Evolutionary conservation across 495 filamentous ascomycete species (phyloP).

Genomic region (Hyaloscypha variabilis): DNA sequence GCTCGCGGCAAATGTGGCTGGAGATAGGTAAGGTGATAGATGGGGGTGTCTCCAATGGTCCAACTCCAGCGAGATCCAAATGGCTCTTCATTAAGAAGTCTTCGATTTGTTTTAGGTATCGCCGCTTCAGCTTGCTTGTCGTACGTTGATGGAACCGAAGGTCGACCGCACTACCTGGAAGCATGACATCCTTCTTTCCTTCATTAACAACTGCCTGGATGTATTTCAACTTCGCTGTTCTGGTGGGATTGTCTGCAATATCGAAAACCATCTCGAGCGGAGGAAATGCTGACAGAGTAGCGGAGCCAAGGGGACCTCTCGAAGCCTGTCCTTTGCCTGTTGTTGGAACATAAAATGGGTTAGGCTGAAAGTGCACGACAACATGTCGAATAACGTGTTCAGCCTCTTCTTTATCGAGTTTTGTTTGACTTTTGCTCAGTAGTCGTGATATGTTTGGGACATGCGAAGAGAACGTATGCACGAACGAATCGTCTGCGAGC

Average conservation of each 20-base stretch:
- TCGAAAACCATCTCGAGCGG: constrained; percentile 30
- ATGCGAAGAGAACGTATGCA: constrained; percentile 14
- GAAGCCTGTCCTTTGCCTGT: background rate
- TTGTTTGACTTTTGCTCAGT: background rate
- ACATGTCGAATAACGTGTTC: constrained; percentile 5
- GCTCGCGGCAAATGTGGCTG: constrained; percentile 1
- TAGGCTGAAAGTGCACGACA: constrained; percentile 29
- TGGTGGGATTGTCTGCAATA: background rate
- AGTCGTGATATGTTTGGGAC: constrained; percentile 22
- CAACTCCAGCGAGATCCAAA: constrained; percentile 37
- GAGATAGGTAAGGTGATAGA: constrained; percentile 38
- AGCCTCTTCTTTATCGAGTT: background rate
- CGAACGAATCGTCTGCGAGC: background rate
- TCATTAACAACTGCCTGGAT: constrained; percentile 24
- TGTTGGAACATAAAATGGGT: constrained; percentile 21
- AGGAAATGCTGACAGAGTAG: constrained; percentile 27
- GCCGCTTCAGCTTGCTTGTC: background rate
- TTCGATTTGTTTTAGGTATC: constrained; percentile 8
- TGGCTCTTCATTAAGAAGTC: constrained; percentile 40
- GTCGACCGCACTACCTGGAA: constrained; percentile 29
- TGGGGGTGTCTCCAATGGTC: constrained; percentile 41
- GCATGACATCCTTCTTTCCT: constrained; percentile 27
- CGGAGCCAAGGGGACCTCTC: constrained; percentile 10
- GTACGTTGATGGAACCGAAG: constrained; percentile 29
- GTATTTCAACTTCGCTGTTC: constrained; percentile 9